Conservation (phyloP, 2,329 filamentous ascomycete species). For the Metarhizium guizhouense region DNA sequence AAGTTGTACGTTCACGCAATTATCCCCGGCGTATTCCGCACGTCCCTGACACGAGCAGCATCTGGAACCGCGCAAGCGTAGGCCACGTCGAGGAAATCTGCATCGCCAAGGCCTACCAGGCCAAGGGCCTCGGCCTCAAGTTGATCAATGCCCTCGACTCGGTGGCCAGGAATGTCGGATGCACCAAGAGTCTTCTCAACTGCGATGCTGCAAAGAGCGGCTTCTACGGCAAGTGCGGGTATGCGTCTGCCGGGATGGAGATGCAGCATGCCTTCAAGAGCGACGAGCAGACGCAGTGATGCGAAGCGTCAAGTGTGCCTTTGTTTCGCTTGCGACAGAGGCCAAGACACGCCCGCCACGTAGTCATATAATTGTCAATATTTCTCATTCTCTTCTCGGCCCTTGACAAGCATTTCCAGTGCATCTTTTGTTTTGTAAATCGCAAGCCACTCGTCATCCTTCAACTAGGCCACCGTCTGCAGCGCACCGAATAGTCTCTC, state of each 20-base stretch:
- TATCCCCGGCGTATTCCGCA: too few relatives aligned
- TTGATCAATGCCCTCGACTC: constrained; percentile 72
- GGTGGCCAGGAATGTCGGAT: constrained; percentile 63
- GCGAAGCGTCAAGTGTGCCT: too few relatives aligned
- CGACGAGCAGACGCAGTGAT: not conserved
- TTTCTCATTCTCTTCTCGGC: constrained; percentile 29
- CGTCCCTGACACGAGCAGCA: constrained; percentile 26
- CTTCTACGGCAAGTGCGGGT: constrained; percentile 50
- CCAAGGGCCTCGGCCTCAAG: constrained; percentile 67
- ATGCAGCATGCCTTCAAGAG: constrained; percentile 10
- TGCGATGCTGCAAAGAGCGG: constrained; percentile 70
- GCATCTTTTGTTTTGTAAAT: constrained; percentile 14
- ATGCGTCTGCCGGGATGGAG: constrained; percentile 10
- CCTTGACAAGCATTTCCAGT: constrained; percentile 29
- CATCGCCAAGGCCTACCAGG: constrained; percentile 68
- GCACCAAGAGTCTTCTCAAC: constrained; percentile 75
- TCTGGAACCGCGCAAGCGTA: constrained; percentile 58
- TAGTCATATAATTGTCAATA: too few relatives aligned
- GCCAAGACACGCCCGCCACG: constrained; percentile 12
- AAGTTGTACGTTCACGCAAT: constrained; percentile 50
- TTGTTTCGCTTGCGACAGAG: not conserved
- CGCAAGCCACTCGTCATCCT: too few relatives aligned
- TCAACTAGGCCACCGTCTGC: too few relatives aligned
- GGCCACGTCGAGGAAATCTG: constrained; percentile 84
- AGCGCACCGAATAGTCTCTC: too few relatives aligned